phyloP scores from a whole-genome alignment of 352 stramenopile genomes.

The Pythium scleroteichum region DNA sequence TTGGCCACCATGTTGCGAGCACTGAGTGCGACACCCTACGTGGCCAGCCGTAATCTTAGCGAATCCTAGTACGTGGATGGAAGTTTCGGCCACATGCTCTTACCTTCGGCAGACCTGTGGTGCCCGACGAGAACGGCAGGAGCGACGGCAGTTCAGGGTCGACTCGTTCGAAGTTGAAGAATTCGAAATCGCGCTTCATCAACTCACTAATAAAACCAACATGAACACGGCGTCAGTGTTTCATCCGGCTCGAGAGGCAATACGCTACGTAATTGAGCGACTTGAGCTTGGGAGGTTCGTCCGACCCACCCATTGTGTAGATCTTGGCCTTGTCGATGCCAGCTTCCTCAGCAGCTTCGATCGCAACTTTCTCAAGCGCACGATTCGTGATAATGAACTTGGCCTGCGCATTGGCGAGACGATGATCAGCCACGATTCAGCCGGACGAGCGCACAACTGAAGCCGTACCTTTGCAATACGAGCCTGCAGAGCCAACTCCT shows the following conservation, averaged over 20 bases:
- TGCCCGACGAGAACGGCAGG: constrained; percentile 94
- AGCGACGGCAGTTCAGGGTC: constrained; percentile 55
- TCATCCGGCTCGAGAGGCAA: constrained; percentile 35
- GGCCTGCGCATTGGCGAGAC: constrained; percentile 23
- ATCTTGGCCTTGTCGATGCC: constrained; percentile 38
- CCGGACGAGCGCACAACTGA: neutral
- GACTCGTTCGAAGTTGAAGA: constrained; percentile 51
- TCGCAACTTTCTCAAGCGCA: constrained; percentile 42
- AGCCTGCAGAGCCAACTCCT: constrained; percentile 53
- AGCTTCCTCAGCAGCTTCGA: constrained; percentile 38
- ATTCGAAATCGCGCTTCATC: constrained; percentile 35
- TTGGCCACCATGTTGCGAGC: constrained; percentile 91
- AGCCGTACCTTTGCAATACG: constrained; percentile 41
- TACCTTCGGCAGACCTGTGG: constrained; percentile 88
- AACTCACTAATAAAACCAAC: constrained; percentile 40
- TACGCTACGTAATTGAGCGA: constrained; percentile 51
- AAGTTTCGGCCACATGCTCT: neutral
- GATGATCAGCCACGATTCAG: no score
- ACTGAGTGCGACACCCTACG: constrained; percentile 58
- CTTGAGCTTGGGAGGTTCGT: constrained; percentile 34
- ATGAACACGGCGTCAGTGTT: neutral
- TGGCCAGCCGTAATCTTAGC: neutral
- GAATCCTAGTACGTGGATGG: neutral
- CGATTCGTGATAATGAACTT: constrained; percentile 62
- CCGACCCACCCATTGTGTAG: constrained; percentile 48